Evolutionary conservation across 768 basidiomycete genomes (phyloP), one percentile per base, ranked within the genome.

Genomic region (Nevesoporus exiguus): DNA sequence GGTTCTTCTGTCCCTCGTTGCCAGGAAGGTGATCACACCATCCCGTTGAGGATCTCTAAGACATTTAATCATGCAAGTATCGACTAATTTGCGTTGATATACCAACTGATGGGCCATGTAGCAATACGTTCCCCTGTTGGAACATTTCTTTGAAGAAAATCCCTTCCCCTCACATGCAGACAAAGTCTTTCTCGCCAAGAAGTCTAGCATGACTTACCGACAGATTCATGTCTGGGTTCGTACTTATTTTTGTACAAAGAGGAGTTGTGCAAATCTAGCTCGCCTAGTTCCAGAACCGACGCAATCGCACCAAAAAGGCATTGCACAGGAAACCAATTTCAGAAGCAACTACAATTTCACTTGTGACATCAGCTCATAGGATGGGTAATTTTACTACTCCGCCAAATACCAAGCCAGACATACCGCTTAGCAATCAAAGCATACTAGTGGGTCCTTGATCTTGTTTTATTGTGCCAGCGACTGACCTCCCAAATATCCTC

Each of bases 301-400:
- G 8, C n/a, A 37, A 37, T 37, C 36, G 36, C 36, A n/a, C 36
- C 17, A 37, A 19, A 37, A 17, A 21, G 8, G 15, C 29, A 10
- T 6, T 30, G 27, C 44, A 30, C 44, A 30, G 30, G 44, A 45
- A 19, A 10, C 27, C 44, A 29, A 7, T 8, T 44, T 42, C 41
- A 42, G 41, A 25, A 11, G 19, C 24, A 15, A 15, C 11, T 13
- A 25, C 10, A 17, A 25, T 42, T 14, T 9, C 41, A 25, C 14
- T 25, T 6, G 13, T 25, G 22, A 24, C 41, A 51, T 64, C 17
- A 50, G 71, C 15, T 67, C 44, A 14, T 37, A 19, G 36, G 36
- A 7, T 37, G 36, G 17, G 15, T 4, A 7, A 37, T 4, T 66
- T 1, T 57, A 53, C 17, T 37, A 34, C 17, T 33, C 67, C 41